Conservation (phyloP, 2,329 filamentous ascomycete species). For the Fonsecaea nubica region DNA sequence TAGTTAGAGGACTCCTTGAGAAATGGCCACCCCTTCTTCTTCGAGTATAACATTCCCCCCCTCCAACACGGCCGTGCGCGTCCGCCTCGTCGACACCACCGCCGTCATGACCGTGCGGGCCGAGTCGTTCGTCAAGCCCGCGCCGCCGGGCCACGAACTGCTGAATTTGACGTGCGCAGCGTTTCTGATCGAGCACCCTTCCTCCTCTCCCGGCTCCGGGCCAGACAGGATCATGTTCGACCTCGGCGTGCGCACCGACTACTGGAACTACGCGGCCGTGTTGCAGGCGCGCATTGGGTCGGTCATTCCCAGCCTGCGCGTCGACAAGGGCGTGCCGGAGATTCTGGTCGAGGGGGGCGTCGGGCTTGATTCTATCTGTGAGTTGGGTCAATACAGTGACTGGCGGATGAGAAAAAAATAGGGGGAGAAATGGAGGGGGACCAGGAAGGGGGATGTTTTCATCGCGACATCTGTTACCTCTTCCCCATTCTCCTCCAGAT, state of each 20-base stretch:
- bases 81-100: slow-evolving; percentile 27
- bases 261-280: slow-evolving; percentile 35
- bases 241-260: slow-evolving; percentile 45
- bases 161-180: slow-evolving; percentile 28
- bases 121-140: slow-evolving; percentile 30
- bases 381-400: slow-evolving; percentile 4
- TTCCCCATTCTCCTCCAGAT: no score
- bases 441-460: no score
- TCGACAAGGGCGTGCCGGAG: slow-evolving; percentile 32
- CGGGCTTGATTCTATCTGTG: slow-evolving; percentile 29
- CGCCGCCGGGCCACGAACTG: slow-evolving; percentile 26
- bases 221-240: slow-evolving; percentile 42
- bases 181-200: slow-evolving; percentile 32
- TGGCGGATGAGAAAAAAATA: no score
- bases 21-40: background rate
- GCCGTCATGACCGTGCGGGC: slow-evolving; percentile 29
- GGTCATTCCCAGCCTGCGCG: slow-evolving; percentile 35
- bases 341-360: slow-evolving; percentile 34
- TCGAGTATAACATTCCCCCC: slow-evolving; percentile 7
- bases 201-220: slow-evolving; percentile 4
- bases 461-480: no score
- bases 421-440: no score
- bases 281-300: slow-evolving; percentile 25
- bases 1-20: no score
- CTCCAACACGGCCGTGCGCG: slow-evolving; percentile 18